Evolutionary conservation across 2,329 filamentous ascomycete species (phyloP).

Genomic region (Diplodia seriata): DNA sequence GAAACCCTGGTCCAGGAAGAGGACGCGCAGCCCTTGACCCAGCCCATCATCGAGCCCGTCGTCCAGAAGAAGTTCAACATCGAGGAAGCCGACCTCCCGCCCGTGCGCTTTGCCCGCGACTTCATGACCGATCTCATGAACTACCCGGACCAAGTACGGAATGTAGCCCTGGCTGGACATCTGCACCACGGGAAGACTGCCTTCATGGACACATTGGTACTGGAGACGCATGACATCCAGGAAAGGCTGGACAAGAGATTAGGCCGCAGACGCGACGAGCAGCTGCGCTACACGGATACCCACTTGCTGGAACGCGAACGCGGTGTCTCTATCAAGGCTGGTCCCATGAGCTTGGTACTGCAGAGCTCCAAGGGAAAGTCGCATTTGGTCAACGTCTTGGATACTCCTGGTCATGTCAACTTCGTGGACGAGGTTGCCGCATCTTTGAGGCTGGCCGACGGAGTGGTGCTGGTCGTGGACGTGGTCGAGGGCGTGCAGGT

Average conservation of each 20-base stretch:
- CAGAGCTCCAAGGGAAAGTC: slow-evolving; percentile 91
- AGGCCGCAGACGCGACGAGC: slow-evolving; percentile 83
- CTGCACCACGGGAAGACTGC: slow-evolving; percentile 98
- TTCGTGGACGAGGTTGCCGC: slow-evolving; percentile 97
- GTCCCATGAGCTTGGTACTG: slow-evolving; percentile 92
- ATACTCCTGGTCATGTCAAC: slow-evolving; percentile 97
- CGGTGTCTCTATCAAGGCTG: slow-evolving; percentile 88
- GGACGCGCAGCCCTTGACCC: slow-evolving; percentile 88
- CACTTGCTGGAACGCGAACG: slow-evolving; percentile 88
- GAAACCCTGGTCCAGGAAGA: slow-evolving; percentile 97
- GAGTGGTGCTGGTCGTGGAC: slow-evolving; percentile 91
- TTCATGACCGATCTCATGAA: slow-evolving; percentile 98
- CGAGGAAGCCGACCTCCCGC: slow-evolving; percentile 88
- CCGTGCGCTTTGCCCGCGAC: slow-evolving; percentile 83
- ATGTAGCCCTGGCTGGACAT: slow-evolving; percentile 90
- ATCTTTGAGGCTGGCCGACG: slow-evolving; percentile 84
- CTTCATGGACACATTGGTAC: slow-evolving; percentile 96
- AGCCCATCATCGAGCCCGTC: slow-evolving; percentile 92
- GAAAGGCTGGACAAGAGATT: slow-evolving; percentile 80
- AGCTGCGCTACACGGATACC: slow-evolving; percentile 92
- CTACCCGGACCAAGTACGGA: slow-evolving; percentile 92
- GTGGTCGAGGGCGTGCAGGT: slow-evolving; percentile 99
- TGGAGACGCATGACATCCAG: slow-evolving; percentile 89
- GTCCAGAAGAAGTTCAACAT: slow-evolving; percentile 96
- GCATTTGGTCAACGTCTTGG: slow-evolving; percentile 90